Conservation (phyloP, 2,329 filamentous ascomycete genomes). For the Neocucurbitaria cava region DNA sequence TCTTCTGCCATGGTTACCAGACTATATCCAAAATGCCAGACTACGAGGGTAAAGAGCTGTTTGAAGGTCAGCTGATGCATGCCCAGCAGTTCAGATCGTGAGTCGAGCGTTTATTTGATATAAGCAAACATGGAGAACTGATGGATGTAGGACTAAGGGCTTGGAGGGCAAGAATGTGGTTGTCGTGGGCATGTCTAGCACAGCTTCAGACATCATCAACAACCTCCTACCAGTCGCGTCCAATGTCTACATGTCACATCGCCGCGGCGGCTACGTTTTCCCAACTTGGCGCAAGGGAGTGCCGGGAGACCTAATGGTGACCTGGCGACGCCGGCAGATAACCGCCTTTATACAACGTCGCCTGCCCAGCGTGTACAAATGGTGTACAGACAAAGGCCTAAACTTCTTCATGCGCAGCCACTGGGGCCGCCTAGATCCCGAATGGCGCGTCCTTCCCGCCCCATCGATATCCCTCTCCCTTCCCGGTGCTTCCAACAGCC, state of each 20-base stretch:
- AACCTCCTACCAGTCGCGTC: constrained; percentile 45
- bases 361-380: constrained; percentile 8
- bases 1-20: constrained; percentile 45
- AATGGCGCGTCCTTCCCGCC: constrained; percentile 18
- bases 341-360: constrained; percentile 13
- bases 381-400: constrained; percentile 14
- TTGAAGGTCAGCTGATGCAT: constrained; percentile 52
- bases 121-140: neutral
- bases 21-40: constrained; percentile 46
- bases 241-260: constrained; percentile 54
- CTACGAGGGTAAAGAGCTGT: constrained; percentile 47
- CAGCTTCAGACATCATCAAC: constrained; percentile 47
- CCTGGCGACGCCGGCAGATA: constrained; percentile 18
- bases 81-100: constrained; percentile 18
- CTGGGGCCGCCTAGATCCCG: constrained; percentile 18
- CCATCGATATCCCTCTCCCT: constrained; percentile 32
- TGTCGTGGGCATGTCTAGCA: constrained; percentile 54
- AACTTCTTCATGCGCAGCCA: constrained; percentile 11
- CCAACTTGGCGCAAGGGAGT: constrained; percentile 41
- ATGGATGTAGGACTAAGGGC: constrained; percentile 27
- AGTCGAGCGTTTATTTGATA: neutral
- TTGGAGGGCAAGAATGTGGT: constrained; percentile 55
- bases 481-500: constrained; percentile 39
- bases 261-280: constrained; percentile 49
- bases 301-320: constrained; percentile 27